Percentiles rank a stretch among this genome's conserved stretches.
Evolutionary conservation across 306 rosid genomes (phyloP).

Genomic region (Vicia villosa): DNA sequence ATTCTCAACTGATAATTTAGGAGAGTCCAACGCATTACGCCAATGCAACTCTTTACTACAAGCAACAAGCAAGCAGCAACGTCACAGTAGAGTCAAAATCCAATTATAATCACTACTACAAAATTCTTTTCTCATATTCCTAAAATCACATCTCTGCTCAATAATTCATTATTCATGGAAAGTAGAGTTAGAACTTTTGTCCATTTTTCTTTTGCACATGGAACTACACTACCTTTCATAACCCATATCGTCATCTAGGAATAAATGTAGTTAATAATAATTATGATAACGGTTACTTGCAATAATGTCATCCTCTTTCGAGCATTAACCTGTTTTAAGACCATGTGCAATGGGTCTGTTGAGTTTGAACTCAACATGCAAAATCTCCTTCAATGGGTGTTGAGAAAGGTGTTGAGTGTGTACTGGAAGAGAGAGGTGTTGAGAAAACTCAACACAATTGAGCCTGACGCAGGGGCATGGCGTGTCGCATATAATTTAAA

Average conservation of each 20-base stretch:
- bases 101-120: constrained; percentile 21
- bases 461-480: too few species aligned
- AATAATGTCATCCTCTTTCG: constrained; percentile 24
- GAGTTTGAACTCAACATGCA: too few species aligned
- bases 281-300: constrained; percentile 13
- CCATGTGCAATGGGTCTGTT: too few species aligned
- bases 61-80: constrained; percentile 48
- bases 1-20: constrained; percentile 8
- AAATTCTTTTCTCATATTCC: background rate
- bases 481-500: constrained; percentile 42
- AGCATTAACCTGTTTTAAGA: constrained; percentile 22
- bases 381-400: too few species aligned
- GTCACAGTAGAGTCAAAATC: constrained; percentile 35
- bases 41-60: constrained; percentile 38
- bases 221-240: constrained; percentile 5
- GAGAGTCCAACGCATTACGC: constrained; percentile 41
- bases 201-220: background rate
- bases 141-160: background rate
- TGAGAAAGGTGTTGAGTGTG: too few species aligned
- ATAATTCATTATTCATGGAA: background rate
- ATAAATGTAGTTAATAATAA: constrained; percentile 39
- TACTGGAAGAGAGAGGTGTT: too few species aligned
- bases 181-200: background rate
- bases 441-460: too few species aligned
- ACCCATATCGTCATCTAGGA: constrained; percentile 32